Base-by-base conservation (phyloP, 176 grass and related monocot genomes). In the Chrysopogon serrulatus region DNA sequence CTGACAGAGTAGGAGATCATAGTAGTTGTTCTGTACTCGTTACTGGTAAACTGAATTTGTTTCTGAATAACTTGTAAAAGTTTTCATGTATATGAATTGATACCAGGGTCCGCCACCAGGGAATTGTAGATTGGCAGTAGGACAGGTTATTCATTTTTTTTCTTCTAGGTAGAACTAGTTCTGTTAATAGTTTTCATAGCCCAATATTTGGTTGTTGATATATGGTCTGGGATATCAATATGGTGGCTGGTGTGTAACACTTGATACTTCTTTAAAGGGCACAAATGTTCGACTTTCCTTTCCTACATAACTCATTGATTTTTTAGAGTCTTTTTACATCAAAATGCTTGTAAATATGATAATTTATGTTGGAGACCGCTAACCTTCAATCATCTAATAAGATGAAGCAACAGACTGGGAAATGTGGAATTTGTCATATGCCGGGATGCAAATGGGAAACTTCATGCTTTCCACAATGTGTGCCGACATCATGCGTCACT, bases 401-500 rank as follows among this genome's bases (percentile, higher is more conserved):
- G 67, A 42, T 82, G 80, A 87, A 67, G 64, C 57, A 76, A 85
- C 89, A 96, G 93, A 85, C 85, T 95, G 18, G 93, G 96, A 83
- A 92, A 94, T 85, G 87, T 95, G 64, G 83, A 95, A 80, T 98
- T 93, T 80, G 49, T 95, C 69, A 39, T 95, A 76, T 98, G 93
- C 41, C 87, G 89, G 49, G 89, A 92, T 79, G 78, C 86, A 79
- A 65, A 89, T 72, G 93, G 96, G 73, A 49, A 79, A 65, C 91
- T 96, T 57, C 85, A 41, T 51, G 91, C 89, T 84, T 99, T 96
- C 88, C 96, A 96, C 87, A 99, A 99, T 72, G 96, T 96, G 14
- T 99, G 91, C 66, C 85, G 85, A 72, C 96, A 98, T 75, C 96
- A 96, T 57, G 93, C 96, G 11, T 94, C 96, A 72, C 83, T 99